Conservation (phyloP, 495 filamentous ascomycete species). For the Penicillium egyptiacum region DNA sequence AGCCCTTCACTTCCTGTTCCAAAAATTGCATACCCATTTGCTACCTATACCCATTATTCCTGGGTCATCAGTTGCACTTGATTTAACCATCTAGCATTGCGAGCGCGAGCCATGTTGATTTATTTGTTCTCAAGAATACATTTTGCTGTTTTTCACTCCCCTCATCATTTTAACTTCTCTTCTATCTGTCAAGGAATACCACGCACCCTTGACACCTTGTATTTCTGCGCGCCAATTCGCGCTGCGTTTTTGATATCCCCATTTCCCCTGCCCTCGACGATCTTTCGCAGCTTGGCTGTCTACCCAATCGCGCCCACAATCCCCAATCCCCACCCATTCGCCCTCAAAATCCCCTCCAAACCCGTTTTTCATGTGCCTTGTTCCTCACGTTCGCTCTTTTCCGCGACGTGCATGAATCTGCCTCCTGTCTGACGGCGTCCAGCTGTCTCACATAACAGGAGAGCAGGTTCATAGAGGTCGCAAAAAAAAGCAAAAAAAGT, state of each 20-base stretch:
- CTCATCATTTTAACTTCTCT: slow-evolving; percentile 22
- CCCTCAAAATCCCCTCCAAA: slow-evolving; percentile 17
- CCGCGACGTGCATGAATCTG: neutral
- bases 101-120: slow-evolving; percentile 48
- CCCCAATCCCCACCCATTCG: slow-evolving; percentile 3
- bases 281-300: slow-evolving; percentile 28
- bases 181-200: slow-evolving; percentile 15
- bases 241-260: slow-evolving; percentile 33
- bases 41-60: slow-evolving; percentile 31
- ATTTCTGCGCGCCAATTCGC: slow-evolving; percentile 30
- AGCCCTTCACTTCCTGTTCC: slow-evolving; percentile 32
- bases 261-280: slow-evolving; percentile 23
- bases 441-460: neutral
- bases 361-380: slow-evolving; percentile 42
- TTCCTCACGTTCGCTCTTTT: neutral
- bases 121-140: slow-evolving; percentile 37
- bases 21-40: slow-evolving; percentile 51
- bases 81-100: slow-evolving; percentile 50
- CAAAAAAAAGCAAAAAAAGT: slow-evolving; percentile 41
- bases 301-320: slow-evolving; percentile 4
- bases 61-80: slow-evolving; percentile 45
- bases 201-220: slow-evolving; percentile 13
- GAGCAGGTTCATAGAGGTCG: slow-evolving; percentile 16
- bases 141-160: slow-evolving; percentile 26
- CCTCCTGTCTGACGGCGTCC: neutral